phyloP scores from a whole-genome alignment of 2,329 filamentous ascomycete genomes.

The Ophiostoma sp. region DNA sequence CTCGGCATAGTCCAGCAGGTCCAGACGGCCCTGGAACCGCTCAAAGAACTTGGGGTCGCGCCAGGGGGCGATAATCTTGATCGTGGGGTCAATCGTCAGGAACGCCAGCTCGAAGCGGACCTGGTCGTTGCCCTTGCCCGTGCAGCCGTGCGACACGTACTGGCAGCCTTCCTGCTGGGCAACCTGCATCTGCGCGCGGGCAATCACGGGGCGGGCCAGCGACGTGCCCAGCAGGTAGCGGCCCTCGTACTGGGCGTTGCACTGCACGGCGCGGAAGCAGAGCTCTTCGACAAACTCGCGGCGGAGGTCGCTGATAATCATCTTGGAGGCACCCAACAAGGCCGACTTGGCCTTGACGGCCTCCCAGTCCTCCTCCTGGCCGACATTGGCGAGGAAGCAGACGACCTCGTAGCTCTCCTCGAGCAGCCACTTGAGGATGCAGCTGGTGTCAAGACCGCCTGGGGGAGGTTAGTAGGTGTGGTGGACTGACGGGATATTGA shows the following conservation, averaged over 20 bases:
- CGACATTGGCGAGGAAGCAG: constrained; percentile 66
- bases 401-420: constrained; percentile 63
- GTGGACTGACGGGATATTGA: background rate
- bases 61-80: constrained; percentile 77
- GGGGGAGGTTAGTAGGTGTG: constrained; percentile 23
- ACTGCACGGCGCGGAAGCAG: constrained; percentile 77
- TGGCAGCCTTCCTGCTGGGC: constrained; percentile 57
- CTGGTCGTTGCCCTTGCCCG: constrained; percentile 54
- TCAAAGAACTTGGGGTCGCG: constrained; percentile 68
- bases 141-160: constrained; percentile 45
- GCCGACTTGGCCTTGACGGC: constrained; percentile 66
- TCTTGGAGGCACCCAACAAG: constrained; percentile 64
- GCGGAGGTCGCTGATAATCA: constrained; percentile 65
- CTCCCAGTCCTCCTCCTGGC: constrained; percentile 74
- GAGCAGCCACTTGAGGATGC: constrained; percentile 33
- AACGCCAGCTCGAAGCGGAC: constrained; percentile 46
- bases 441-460: constrained; percentile 33
- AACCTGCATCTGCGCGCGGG: constrained; percentile 64
- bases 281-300: constrained; percentile 78
- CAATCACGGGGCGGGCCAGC: constrained; percentile 70
- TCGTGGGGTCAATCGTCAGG: constrained; percentile 53
- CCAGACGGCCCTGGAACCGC: constrained; percentile 68
- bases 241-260: constrained; percentile 69
- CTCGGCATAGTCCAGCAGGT: constrained; percentile 70
- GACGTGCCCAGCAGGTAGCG: constrained; percentile 52